phyloP scores from a whole-genome alignment of 805 yeast species.

The Isabelozyma heimii region DNA sequence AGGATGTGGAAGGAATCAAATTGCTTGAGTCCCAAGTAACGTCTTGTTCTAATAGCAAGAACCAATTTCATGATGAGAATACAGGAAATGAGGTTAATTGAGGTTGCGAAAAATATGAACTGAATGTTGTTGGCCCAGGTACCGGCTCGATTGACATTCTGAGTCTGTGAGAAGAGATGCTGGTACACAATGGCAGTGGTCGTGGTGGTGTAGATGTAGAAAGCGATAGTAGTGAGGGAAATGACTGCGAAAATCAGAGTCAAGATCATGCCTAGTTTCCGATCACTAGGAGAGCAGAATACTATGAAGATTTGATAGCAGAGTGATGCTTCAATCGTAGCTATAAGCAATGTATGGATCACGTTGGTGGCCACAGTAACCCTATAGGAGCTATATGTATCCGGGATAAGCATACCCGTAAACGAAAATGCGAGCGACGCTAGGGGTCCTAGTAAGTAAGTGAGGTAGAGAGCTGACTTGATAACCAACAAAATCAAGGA shows the following conservation, averaged over 20 bases:
- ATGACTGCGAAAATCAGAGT: conserved; percentile 39
- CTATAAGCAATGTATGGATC: conserved; percentile 57
- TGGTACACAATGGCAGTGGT: conserved; percentile 37
- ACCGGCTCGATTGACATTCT: conserved; percentile 1
- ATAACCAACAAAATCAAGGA: conserved; percentile 56
- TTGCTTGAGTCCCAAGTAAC: conserved; percentile 74
- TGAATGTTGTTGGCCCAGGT: conserved; percentile 51
- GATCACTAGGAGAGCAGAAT: conserved; percentile 57
- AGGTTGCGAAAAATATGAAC: conserved; percentile 62
- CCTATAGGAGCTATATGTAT: conserved; percentile 34
- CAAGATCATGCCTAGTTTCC: conserved; percentile 36
- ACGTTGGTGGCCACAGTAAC: conserved; percentile 62
- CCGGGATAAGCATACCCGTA: conserved; percentile 25
- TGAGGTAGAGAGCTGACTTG: conserved; percentile 59
- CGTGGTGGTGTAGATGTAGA: conserved; percentile 56
- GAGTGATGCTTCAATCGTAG: conserved; percentile 62
- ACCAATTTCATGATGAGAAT: conserved; percentile 63
- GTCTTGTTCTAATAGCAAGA: conserved; percentile 68
- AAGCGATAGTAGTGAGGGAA: conserved; percentile 53
- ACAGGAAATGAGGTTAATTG: conserved; percentile 61
- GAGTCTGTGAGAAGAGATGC: conserved; percentile 4
- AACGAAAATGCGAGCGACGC: conserved; percentile 45
- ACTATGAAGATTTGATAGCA: conserved; percentile 71
- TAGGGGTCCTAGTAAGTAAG: conserved; percentile 52
- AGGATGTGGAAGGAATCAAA: conserved; percentile 81